Conservation (phyloP, 2,329 filamentous ascomycete genomes). For the Xylariaceae sp. region DNA sequence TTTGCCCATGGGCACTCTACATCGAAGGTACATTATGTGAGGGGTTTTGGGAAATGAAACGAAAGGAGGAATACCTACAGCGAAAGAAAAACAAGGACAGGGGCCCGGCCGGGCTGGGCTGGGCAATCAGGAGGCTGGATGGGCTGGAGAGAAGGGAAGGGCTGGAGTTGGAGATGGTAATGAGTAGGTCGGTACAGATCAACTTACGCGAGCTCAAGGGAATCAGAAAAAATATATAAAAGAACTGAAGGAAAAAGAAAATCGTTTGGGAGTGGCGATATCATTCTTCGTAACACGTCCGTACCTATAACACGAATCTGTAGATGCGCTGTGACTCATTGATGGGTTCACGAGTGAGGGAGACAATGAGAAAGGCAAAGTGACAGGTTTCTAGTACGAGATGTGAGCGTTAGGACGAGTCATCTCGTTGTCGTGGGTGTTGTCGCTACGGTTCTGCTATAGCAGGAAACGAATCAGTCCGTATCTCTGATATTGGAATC, state of each 20-base stretch:
- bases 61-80: neutral
- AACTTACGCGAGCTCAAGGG: neutral
- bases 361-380: neutral
- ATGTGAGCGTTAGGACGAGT: neutral
- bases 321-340: no score
- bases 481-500: no score
- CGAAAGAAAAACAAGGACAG: neutral
- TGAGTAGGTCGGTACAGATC: neutral
- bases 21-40: neutral
- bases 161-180: neutral
- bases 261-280: neutral
- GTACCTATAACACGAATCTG: no score
- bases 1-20: neutral
- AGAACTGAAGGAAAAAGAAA: no score
- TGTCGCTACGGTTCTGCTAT: neutral
- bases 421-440: neutral
- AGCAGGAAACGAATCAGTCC: no score
- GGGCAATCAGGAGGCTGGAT: neutral
- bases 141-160: neutral
- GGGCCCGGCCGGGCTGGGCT: neutral
- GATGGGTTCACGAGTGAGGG: neutral
- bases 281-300: neutral
- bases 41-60: neutral
- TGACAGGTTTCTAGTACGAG: neutral
- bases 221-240: neutral